Conservation (phyloP, 2,329 filamentous ascomycete genomes). For the Acephala macrosclerotiorum region DNA sequence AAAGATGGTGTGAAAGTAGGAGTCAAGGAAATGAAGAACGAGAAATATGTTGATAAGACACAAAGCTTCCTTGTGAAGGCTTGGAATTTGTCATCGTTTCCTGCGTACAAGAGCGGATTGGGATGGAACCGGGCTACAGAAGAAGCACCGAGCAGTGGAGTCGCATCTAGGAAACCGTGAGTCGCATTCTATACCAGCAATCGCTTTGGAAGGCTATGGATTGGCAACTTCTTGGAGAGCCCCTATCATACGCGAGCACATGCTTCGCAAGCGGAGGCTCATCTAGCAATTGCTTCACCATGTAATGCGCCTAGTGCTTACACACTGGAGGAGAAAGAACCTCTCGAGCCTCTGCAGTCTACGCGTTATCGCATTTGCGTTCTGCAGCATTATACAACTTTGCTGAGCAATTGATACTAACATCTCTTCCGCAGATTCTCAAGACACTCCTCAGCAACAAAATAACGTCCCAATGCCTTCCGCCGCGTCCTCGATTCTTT, state of each 20-base stretch:
- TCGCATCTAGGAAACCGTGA: conserved; percentile 40
- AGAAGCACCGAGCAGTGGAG: conserved; percentile 24
- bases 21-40: conserved; percentile 71
- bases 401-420: not conserved
- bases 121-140: conserved; percentile 46
- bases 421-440: conserved; percentile 14
- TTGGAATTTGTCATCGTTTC: conserved; percentile 61
- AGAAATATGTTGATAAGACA: conserved; percentile 77
- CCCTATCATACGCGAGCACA: not conserved
- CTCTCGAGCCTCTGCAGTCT: no score
- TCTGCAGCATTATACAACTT: not conserved
- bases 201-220: not conserved
- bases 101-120: conserved; percentile 45
- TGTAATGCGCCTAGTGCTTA: no score
- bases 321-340: no score
- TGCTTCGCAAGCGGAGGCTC: not conserved
- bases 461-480: not conserved
- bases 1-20: conserved; percentile 78
- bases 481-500: not conserved
- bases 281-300: no score
- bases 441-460: conserved; percentile 16
- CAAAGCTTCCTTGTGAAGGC: conserved; percentile 73
- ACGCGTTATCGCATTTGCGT: not conserved
- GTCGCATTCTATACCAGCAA: conserved; percentile 18
- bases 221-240: not conserved